These are phyloP conservation scores for Daldinia concentrica DNA, from an alignment of 495 filamentous ascomycete genomes.

Conservation along the genomic window DNA sequence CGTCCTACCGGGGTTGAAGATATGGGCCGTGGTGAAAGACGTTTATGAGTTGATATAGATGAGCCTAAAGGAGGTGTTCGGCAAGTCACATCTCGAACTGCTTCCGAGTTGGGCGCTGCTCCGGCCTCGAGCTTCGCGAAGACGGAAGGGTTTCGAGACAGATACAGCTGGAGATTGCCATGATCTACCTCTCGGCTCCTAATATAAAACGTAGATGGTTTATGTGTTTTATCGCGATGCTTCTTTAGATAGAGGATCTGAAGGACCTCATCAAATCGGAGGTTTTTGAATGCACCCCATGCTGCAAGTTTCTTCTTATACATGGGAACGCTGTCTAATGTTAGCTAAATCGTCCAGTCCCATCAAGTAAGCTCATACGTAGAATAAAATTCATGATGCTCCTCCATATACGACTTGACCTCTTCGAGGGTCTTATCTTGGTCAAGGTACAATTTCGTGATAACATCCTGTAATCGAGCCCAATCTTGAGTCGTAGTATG, in stretches of 20 bases:
- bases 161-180: conserved; percentile 44
- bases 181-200: conserved; percentile 43
- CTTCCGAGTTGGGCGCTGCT: conserved; percentile 36
- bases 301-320: conserved; percentile 47
- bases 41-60: neutral
- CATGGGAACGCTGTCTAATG: conserved; percentile 42
- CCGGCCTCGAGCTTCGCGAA: conserved; percentile 46
- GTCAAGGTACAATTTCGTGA: conserved; percentile 44
- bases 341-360: conserved; percentile 20
- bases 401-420: conserved; percentile 46
- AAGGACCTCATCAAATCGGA: conserved; percentile 46
- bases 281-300: conserved; percentile 48
- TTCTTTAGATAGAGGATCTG: conserved; percentile 46
- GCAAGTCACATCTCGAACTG: conserved; percentile 46
- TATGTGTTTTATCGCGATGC: conserved; percentile 41
- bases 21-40: conserved; percentile 1
- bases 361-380: conserved; percentile 39
- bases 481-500: conserved; percentile 45
- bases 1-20: conserved; percentile 10
- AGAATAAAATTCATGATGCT: conserved; percentile 44
- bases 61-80: conserved; percentile 36
- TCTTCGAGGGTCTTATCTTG: conserved; percentile 48
- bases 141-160: conserved; percentile 46
- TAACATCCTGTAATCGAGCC: conserved; percentile 39
- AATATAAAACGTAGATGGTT: conserved; percentile 43